phyloP scores from a whole-genome alignment of 495 filamentous ascomycete species.

The Lichenothelia convexa region DNA sequence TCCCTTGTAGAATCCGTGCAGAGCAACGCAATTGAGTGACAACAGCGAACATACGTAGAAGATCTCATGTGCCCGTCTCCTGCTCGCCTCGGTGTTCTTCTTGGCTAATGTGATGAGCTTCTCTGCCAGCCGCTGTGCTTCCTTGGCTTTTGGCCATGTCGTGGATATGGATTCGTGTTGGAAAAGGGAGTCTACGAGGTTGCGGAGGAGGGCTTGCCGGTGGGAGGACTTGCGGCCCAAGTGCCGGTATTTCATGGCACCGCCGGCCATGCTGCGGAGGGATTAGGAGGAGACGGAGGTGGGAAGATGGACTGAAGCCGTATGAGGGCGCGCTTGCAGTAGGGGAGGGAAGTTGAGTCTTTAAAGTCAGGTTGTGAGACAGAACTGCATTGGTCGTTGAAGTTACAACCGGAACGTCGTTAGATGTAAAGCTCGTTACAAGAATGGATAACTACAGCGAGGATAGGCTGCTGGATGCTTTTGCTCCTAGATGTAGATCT shows the following conservation, averaged over 20 bases:
- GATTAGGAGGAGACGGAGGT: background rate
- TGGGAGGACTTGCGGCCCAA: conserved; percentile 69
- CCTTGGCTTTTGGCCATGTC: conserved; percentile 92
- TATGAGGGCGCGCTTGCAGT: background rate
- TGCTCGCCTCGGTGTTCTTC: conserved; percentile 62
- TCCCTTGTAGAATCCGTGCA: background rate
- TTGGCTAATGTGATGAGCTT: conserved; percentile 87
- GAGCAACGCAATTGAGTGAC: background rate
- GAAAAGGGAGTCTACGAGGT: conserved; percentile 90
- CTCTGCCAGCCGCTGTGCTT: conserved; percentile 82
- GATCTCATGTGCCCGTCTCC: conserved; percentile 46
- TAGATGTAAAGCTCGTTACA: too few species aligned
- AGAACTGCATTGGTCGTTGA: too few species aligned
- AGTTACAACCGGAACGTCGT: too few species aligned
- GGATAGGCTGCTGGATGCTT: too few species aligned
- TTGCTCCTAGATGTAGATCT: too few species aligned
- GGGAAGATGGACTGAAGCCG: too few species aligned
- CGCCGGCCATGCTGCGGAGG: conserved; percentile 54
- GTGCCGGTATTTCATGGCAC: conserved; percentile 67
- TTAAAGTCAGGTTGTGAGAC: too few species aligned
- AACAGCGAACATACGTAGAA: conserved; percentile 51
- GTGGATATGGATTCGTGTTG: conserved; percentile 82
- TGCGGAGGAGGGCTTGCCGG: conserved; percentile 81
- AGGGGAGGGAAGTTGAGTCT: background rate
- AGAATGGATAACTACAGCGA: too few species aligned